These are phyloP conservation scores for Cucurbita moschata DNA, from an alignment of 306 rosid species.

Conservation along the genomic window DNA sequence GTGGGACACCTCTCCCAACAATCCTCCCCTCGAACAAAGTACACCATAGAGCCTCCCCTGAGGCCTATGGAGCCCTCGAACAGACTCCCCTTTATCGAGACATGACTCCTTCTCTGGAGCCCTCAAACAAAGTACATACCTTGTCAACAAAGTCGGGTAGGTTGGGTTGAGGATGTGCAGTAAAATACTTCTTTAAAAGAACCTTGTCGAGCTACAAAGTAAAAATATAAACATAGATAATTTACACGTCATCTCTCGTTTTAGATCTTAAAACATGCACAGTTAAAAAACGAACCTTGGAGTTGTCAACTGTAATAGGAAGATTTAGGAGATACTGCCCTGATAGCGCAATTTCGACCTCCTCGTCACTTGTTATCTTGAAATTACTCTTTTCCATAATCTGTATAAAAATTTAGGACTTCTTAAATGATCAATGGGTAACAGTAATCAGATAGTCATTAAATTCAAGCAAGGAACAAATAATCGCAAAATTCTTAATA, in stretches of 20 bases:
- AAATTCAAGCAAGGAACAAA: neutral
- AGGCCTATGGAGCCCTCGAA: too few relatives aligned
- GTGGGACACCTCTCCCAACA: too few relatives aligned
- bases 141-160: constrained; percentile 78
- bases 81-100: too few relatives aligned
- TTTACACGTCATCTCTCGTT: neutral
- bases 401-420: constrained; percentile 18
- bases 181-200: constrained; percentile 64
- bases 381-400: constrained; percentile 95
- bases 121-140: constrained; percentile 23
- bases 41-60: too few relatives aligned
- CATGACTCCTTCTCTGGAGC: too few relatives aligned
- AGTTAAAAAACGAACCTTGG: constrained; percentile 46
- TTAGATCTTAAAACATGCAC: neutral
- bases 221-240: constrained; percentile 8
- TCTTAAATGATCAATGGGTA: neutral
- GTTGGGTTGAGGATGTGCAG: constrained; percentile 37
- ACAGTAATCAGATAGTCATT: neutral
- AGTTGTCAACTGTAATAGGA: constrained; percentile 80
- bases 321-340: constrained; percentile 94
- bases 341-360: constrained; percentile 66
- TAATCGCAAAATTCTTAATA: neutral
- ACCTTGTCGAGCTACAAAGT: constrained; percentile 70
- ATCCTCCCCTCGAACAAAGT: too few relatives aligned
- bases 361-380: constrained; percentile 60